Percentiles rank a stretch among this genome's conserved stretches.
These are phyloP conservation scores for Stemphylium vesicarium DNA, from an alignment of 2,329 filamentous ascomycete species.

Conservation along the genomic window DNA sequence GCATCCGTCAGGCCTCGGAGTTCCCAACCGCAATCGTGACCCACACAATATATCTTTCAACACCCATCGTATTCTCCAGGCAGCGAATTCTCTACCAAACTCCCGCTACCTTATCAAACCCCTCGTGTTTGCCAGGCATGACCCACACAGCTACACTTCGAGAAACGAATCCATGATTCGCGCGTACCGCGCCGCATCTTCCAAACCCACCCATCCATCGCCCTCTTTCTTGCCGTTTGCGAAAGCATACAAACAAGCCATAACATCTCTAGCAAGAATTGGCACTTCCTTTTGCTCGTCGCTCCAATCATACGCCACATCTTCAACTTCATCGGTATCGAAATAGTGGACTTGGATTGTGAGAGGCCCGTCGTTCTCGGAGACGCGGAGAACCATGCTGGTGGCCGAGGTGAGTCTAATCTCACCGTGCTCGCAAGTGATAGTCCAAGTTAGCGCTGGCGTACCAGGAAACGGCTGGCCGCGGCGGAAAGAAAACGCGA, in stretches of 20 bases:
- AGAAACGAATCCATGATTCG: background rate
- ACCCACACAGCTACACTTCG: too few species aligned
- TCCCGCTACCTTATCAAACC: too few species aligned
- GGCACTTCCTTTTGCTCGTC: conserved; percentile 41
- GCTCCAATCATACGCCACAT: conserved; percentile 53
- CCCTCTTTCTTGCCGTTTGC: conserved; percentile 26
- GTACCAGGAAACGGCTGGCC: conserved; percentile 24
- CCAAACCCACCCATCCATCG: conserved; percentile 35
- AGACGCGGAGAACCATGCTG: conserved; percentile 22
- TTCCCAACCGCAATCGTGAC: too few species aligned
- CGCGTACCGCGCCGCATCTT: conserved; percentile 28
- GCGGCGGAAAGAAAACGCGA: conserved; percentile 19
- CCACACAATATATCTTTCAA: too few species aligned
- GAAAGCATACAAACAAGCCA: conserved; percentile 27
- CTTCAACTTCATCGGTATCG: conserved; percentile 54
- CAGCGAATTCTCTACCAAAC: too few species aligned
- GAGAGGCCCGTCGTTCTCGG: conserved; percentile 42
- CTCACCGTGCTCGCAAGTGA: conserved; percentile 29
- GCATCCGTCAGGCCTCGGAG: too few species aligned
- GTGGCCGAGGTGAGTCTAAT: conserved; percentile 29
- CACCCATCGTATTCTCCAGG: too few species aligned
- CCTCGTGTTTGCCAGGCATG: too few species aligned
- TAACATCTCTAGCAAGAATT: conserved; percentile 25
- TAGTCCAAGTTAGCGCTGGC: conserved; percentile 18
- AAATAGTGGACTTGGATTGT: conserved; percentile 60